These are phyloP conservation scores for Acanthamoeba royreba DNA, from an alignment of 208 protist species.

Conservation along the genomic window DNA sequence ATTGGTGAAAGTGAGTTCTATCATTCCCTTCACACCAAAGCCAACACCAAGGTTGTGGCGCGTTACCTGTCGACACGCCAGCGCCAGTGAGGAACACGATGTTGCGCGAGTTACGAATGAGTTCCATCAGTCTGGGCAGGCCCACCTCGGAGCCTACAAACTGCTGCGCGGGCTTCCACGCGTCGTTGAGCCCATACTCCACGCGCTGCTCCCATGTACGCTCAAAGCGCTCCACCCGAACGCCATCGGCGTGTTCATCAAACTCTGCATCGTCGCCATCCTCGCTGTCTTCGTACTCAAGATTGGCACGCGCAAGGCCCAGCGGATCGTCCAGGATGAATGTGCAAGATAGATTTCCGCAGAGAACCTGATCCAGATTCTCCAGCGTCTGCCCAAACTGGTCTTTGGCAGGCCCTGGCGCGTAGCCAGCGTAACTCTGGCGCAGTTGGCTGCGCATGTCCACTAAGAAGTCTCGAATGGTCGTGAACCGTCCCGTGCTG, in stretches of 20 bases:
- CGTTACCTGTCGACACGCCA: background rate
- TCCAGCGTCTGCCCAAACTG: background rate
- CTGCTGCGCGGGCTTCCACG: conserved; percentile 1
- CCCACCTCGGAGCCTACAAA: background rate
- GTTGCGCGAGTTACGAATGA: background rate
- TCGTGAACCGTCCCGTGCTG: conserved; percentile 39
- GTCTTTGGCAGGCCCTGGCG: background rate
- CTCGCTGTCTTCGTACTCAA: background rate
- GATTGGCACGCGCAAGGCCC: background rate
- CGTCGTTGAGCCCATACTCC: conserved; percentile 30
- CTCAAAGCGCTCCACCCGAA: background rate
- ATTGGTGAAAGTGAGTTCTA: background rate
- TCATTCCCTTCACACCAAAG: background rate
- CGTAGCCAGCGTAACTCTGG: conserved; percentile 39
- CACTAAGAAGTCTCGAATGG: background rate
- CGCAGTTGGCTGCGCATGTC: conserved; percentile 5
- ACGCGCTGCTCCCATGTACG: conserved; percentile 23
- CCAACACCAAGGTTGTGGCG: background rate
- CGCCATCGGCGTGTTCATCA: background rate
- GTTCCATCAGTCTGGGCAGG: background rate
- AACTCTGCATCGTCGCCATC: background rate
- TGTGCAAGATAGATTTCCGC: conserved; percentile 13
- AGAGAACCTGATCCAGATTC: background rate
- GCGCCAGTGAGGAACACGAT: conserved; percentile 38
- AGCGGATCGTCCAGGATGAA: conserved; percentile 34